phyloP scores from a whole-genome alignment of 2,329 filamentous ascomycete genomes.

The Xenosphaeropsis pyriputrescens region DNA sequence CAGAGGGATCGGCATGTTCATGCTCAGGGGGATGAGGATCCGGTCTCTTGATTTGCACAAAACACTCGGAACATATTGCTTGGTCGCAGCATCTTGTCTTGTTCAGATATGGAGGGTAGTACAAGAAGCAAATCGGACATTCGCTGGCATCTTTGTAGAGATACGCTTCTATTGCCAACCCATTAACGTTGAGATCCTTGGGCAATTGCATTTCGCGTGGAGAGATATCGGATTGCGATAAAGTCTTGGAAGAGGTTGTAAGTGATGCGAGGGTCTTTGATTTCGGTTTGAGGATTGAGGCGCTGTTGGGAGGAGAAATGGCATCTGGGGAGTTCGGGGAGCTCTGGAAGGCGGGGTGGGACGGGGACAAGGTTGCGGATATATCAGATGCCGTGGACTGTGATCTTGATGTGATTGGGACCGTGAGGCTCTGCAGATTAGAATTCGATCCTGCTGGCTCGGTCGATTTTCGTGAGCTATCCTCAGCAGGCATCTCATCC shows the following conservation, averaged over 20 bases:
- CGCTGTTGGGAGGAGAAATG: constrained; percentile 19
- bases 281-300: constrained; percentile 59
- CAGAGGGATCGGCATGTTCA: constrained; percentile 16
- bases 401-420: constrained; percentile 65
- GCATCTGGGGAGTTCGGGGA: constrained; percentile 35
- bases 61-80: constrained; percentile 94
- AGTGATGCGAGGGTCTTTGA: constrained; percentile 82
- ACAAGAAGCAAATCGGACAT: constrained; percentile 93
- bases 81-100: constrained; percentile 92
- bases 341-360: constrained; percentile 46
- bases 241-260: constrained; percentile 58
- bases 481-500: constrained; percentile 67
- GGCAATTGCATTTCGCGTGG: constrained; percentile 71
- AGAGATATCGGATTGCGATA: constrained; percentile 53
- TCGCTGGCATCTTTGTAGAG: constrained; percentile 84
- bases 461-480: constrained; percentile 30
- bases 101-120: constrained; percentile 90
- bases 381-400: constrained; percentile 67
- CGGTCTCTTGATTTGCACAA: constrained; percentile 92
- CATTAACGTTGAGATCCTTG: constrained; percentile 77
- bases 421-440: constrained; percentile 57
- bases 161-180: constrained; percentile 84
- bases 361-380: constrained; percentile 39
- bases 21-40: constrained; percentile 86
- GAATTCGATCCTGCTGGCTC: constrained; percentile 37